These are phyloP conservation scores for Alnus glutinosa DNA, from an alignment of 306 rosid genomes.

Conservation along the genomic window DNA sequence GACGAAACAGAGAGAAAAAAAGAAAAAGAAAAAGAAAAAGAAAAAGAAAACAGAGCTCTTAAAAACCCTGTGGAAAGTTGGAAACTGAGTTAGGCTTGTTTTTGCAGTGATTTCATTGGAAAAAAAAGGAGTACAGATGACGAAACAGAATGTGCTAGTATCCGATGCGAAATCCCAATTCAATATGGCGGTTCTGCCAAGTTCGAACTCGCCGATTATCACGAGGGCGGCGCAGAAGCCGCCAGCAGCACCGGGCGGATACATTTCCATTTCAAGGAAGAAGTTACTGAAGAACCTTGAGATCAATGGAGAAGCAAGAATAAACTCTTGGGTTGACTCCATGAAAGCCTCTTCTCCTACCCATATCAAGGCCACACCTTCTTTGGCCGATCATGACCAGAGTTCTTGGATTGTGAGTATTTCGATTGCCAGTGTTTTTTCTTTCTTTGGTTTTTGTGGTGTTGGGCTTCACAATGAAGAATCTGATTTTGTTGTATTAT, in stretches of 20 bases:
- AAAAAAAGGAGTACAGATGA: conserved; percentile 43
- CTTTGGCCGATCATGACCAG: conserved; percentile 44
- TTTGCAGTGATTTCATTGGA: conserved; percentile 29
- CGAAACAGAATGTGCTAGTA: conserved; percentile 70
- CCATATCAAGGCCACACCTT: conserved; percentile 53
- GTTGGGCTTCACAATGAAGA: not conserved
- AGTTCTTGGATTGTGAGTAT: conserved; percentile 72
- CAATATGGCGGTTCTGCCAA: conserved; percentile 38
- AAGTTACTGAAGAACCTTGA: conserved; percentile 62
- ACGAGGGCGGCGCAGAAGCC: conserved; percentile 54
- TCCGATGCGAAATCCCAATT: conserved; percentile 42
- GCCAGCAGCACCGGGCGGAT: conserved; percentile 50
- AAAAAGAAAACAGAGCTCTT: too few species aligned
- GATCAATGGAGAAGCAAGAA: conserved; percentile 67
- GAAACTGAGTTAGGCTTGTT: conserved; percentile 2
- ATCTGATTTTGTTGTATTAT: conserved; percentile 19
- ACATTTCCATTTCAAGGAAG: conserved; percentile 60
- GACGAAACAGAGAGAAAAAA: not conserved
- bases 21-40: not conserved
- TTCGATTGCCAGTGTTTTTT: not conserved
- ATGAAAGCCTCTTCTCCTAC: conserved; percentile 94
- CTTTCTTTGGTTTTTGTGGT: not conserved
- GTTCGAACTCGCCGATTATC: conserved; percentile 40
- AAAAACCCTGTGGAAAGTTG: too few species aligned
- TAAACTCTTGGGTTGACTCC: conserved; percentile 79